phyloP scores from a whole-genome alignment of 2,329 filamentous ascomycete species.

The Xylariaceae sp. region DNA sequence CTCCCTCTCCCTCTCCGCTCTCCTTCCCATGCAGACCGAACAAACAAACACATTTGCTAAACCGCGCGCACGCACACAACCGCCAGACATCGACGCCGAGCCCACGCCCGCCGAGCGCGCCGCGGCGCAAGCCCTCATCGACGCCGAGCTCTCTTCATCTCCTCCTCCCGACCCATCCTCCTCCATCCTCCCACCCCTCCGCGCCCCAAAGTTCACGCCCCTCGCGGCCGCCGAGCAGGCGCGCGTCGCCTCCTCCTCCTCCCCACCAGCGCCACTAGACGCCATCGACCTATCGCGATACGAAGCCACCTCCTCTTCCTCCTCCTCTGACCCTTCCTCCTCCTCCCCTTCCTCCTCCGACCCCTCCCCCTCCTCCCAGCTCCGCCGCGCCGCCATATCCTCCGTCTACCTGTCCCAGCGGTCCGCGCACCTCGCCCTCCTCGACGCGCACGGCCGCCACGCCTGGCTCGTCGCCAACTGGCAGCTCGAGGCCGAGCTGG shows the following conservation, averaged over 20 bases:
- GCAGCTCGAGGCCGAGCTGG: constrained; percentile 65
- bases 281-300: constrained; percentile 76
- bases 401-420: constrained; percentile 46
- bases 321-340: constrained; percentile 36
- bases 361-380: constrained; percentile 39
- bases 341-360: constrained; percentile 15
- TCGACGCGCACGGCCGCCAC: constrained; percentile 79
- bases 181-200: constrained; percentile 43
- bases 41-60: neutral
- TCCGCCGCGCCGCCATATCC: constrained; percentile 45
- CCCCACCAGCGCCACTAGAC: constrained; percentile 8
- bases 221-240: constrained; percentile 61
- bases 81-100: constrained; percentile 70
- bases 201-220: constrained; percentile 52
- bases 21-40: neutral
- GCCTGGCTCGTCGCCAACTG: constrained; percentile 85
- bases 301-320: constrained; percentile 60
- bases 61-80: constrained; percentile 11
- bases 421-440: constrained; percentile 54
- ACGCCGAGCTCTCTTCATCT: constrained; percentile 51
- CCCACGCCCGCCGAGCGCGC: constrained; percentile 56
- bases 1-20: constrained; percentile 9
- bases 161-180: constrained; percentile 45
- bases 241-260: constrained; percentile 45
- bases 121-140: constrained; percentile 62